phyloP scores from a whole-genome alignment of 345 rosid genomes.

The Salix caprea region DNA sequence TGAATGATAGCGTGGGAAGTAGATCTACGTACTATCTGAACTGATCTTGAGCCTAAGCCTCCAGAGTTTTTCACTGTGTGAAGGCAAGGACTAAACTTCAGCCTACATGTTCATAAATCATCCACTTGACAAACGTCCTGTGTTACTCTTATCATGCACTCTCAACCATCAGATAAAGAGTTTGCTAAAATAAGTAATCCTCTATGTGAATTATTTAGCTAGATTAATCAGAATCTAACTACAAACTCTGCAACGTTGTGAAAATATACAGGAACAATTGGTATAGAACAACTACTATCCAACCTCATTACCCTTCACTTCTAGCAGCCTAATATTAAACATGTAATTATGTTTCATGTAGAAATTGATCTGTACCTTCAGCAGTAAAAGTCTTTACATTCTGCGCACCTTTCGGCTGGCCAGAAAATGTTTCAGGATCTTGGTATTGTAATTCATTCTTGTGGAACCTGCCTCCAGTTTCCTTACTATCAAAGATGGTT shows the following conservation, averaged over 20 bases:
- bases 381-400: constrained; percentile 20
- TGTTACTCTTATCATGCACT: neutral
- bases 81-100: neutral
- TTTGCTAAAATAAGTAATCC: neutral
- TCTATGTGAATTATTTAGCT: neutral
- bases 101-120: neutral
- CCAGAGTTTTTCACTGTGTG: neutral
- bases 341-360: constrained; percentile 5
- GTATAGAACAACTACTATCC: constrained; percentile 11
- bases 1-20: neutral
- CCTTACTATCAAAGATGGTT: neutral
- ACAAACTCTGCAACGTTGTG: neutral
- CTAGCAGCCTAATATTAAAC: constrained; percentile 7
- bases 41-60: neutral
- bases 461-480: constrained; percentile 12
- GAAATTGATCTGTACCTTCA: constrained; percentile 12
- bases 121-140: neutral
- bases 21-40: neutral
- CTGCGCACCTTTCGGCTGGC: constrained; percentile 8
- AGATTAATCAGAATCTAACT: neutral
- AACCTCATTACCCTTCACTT: neutral
- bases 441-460: neutral
- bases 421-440: neutral
- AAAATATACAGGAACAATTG: constrained; percentile 15
- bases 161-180: neutral